These are phyloP conservation scores for Yamadazyma scolyti DNA, from an alignment of 805 yeast species.

Conservation along the genomic window DNA sequence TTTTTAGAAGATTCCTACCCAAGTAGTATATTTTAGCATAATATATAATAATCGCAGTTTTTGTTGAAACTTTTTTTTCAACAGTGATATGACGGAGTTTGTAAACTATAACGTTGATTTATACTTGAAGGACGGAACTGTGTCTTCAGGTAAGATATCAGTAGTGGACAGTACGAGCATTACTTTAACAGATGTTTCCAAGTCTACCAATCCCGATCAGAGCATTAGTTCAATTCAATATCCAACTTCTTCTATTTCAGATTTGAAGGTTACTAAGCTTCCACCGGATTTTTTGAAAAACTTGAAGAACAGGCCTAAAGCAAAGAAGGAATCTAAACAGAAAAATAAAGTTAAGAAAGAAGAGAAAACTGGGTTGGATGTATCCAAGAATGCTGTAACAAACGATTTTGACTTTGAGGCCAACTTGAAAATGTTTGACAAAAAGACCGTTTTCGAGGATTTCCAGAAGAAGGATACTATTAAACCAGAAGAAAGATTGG, in stretches of 20 bases:
- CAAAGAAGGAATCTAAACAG: slow-evolving; percentile 4
- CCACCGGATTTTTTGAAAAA: slow-evolving; percentile 31
- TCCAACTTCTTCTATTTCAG: slow-evolving; percentile 42
- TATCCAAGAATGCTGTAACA: slow-evolving; percentile 3
- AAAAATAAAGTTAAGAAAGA: slow-evolving; percentile 4
- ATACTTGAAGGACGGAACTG: slow-evolving; percentile 35
- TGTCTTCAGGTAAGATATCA: slow-evolving; percentile 29
- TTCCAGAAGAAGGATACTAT: slow-evolving; percentile 61
- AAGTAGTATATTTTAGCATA: too few relatives aligned
- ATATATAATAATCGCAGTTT: too few relatives aligned
- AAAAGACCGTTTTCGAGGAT: slow-evolving; percentile 73
- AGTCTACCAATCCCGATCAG: slow-evolving; percentile 12
- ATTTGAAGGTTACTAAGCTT: slow-evolving; percentile 54
- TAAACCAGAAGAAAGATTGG: slow-evolving; percentile 61
- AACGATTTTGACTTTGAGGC: slow-evolving; percentile 82
- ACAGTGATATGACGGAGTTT: slow-evolving; percentile 43
- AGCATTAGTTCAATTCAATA: slow-evolving; percentile 14
- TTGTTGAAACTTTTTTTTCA: too few relatives aligned
- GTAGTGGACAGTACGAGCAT: slow-evolving; percentile 28
- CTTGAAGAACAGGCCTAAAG: slow-evolving; percentile 13
- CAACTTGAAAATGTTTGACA: slow-evolving; percentile 78
- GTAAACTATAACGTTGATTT: slow-evolving; percentile 38
- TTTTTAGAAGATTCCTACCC: too few relatives aligned
- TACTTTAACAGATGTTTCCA: slow-evolving; percentile 17
- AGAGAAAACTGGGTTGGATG: neutral